Evolutionary conservation across 768 basidiomycete genomes (phyloP).

Genomic region (Russula sp.): DNA sequence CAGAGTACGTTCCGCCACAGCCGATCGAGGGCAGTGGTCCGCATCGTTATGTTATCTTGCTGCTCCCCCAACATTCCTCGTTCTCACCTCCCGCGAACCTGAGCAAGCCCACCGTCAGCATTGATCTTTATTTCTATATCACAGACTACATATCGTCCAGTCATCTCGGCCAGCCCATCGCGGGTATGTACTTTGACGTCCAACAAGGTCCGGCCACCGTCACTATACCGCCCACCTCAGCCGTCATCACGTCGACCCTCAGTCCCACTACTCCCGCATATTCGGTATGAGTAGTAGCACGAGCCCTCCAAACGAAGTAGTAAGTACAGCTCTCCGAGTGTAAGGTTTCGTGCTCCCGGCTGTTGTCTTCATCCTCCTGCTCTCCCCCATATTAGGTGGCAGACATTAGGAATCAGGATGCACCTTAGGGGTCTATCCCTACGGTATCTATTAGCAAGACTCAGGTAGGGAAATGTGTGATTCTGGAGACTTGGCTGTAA

Average conservation of each 20-base stretch:
- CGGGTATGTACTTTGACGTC: slow-evolving; percentile 49
- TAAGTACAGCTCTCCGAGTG: no score
- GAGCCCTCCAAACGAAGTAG: no score
- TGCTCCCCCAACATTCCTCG: slow-evolving; percentile 59
- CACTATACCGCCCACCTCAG: slow-evolving; percentile 57
- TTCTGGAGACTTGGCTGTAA: no score
- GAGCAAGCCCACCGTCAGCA: slow-evolving; percentile 47
- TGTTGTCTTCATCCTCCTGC: no score
- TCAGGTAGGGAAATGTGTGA: no score
- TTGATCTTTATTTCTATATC: slow-evolving; percentile 52
- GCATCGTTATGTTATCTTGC: slow-evolving; percentile 69
- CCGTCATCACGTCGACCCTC: slow-evolving; percentile 57
- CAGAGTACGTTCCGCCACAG: slow-evolving; percentile 66
- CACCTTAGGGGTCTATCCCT: no score
- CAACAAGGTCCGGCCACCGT: slow-evolving; percentile 55
- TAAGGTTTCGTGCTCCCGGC: no score
- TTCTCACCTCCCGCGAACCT: slow-evolving; percentile 59
- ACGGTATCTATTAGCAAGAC: no score
- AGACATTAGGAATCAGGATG: no score
- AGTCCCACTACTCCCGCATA: slow-evolving; percentile 17
- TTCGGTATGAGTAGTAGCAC: no score
- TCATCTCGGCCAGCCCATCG: slow-evolving; percentile 58
- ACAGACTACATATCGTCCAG: slow-evolving; percentile 53
- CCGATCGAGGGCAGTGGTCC: slow-evolving; percentile 69
- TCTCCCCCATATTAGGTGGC: no score